Base-by-base conservation (phyloP, 441 rosid genomes). In the Mallotus repandus region DNA sequence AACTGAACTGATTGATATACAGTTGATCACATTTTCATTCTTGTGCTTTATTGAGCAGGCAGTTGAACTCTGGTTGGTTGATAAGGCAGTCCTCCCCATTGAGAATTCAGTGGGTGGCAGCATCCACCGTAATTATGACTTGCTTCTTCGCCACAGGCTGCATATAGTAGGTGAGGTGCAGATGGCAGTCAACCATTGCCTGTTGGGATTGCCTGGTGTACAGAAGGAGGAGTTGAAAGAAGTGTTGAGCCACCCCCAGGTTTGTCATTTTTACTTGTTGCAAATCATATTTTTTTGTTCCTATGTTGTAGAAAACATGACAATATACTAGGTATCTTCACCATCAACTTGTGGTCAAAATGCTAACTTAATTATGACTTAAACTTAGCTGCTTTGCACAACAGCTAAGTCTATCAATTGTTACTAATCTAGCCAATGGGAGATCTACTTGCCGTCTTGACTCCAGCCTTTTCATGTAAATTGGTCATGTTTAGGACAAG, bases 21-120 rank as follows among this genome's bases (percentile, higher is more conserved):
- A 41, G 35, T 64, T 10, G 3, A 25, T 68, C 19, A 41, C 46
- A 2, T 6, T 73, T 71, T 53, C 72, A 49, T 9, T 74, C 32
- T n/a, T 73, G 63, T 60, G 21, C 74, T 76, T 72, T 29, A 60
- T 56, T 79, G 65, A 75, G 66, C 86, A 96, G 98, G 98, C 99
- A 61, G 99, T 93, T 80, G 99, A 93, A 79, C 86, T 87, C 57
- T 96, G 96, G 95, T 81, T 91, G 74, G 99, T 96, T 80, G 94
- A 96, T 70, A 93, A 86, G 80, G 98, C 98, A 53, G 89, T 93
- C 72, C 83, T 96, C 72, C 98, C 99, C 5, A 93, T 96, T 2
- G 99, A 96, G 83, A 93, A 87, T 80, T 96, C 98, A 54, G 82
- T 91, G 21, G 97, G 92, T 74, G 99, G 99, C 60, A 93, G 99